Percentiles rank a stretch among this genome's conserved stretches.
phyloP scores from a whole-genome alignment of 2,329 filamentous ascomycete genomes.

The Colletotrichum phormii region DNA sequence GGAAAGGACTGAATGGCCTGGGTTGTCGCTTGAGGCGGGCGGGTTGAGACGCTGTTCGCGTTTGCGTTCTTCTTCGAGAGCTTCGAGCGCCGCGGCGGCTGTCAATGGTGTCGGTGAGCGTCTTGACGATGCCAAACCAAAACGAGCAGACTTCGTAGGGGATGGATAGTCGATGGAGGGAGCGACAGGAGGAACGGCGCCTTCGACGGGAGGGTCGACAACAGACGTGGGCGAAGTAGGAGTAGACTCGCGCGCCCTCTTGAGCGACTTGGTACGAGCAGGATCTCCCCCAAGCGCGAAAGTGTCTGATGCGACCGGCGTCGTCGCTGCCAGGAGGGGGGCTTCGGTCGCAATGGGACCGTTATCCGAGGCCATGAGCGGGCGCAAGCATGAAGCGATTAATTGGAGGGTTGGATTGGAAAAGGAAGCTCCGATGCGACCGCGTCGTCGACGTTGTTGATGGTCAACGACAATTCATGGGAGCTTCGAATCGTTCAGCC shows the following conservation, averaged over 20 bases:
- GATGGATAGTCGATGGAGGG: conserved; percentile 47
- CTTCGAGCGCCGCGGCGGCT: conserved; percentile 56
- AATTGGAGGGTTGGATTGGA: background rate
- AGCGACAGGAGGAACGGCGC: conserved; percentile 14
- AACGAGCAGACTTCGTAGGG: conserved; percentile 65
- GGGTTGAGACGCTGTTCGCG: conserved; percentile 52
- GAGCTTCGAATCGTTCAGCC: conserved; percentile 36
- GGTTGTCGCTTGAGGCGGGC: conserved; percentile 63
- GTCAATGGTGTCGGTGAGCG: conserved; percentile 62
- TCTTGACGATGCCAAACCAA: conserved; percentile 54
- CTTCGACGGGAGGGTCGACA: conserved; percentile 38
- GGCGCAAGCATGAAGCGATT: conserved; percentile 28
- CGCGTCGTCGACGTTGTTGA: conserved; percentile 26
- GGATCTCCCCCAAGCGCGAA: conserved; percentile 50
- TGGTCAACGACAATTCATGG: conserved; percentile 30
- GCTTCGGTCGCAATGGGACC: conserved; percentile 64
- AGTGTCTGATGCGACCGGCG: conserved; percentile 53
- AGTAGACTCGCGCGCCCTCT: conserved; percentile 56
- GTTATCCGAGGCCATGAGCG: conserved; percentile 65
- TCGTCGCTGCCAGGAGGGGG: conserved; percentile 52
- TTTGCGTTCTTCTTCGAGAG: conserved; percentile 64
- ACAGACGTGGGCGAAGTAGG: conserved; percentile 51
- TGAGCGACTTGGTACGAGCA: conserved; percentile 53
- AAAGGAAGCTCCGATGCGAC: conserved; percentile 21
- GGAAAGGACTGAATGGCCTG: conserved; percentile 63